phyloP scores from a whole-genome alignment of 1,284 basidiomycete genomes.

The Melampsora larici-populina region DNA sequence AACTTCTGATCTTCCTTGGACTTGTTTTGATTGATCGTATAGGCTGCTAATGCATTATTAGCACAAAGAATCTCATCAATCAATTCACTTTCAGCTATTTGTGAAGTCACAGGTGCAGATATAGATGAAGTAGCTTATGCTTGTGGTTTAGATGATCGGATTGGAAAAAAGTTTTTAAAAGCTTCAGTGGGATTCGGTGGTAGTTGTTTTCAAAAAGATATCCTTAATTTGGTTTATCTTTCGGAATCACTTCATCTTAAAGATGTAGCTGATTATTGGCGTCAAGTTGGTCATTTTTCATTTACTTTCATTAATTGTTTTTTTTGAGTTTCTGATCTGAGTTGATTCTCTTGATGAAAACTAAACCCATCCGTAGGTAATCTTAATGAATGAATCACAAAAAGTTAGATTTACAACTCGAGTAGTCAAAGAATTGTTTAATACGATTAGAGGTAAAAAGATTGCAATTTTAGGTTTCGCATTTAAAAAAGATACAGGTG shows the following conservation, averaged over 20 bases:
- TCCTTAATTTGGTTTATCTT: conserved; percentile 96
- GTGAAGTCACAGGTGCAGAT: conserved; percentile 98
- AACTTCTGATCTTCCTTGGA: background rate
- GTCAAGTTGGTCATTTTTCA: conserved; percentile 49
- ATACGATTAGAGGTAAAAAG: conserved; percentile 79
- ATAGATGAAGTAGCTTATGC: conserved; percentile 96
- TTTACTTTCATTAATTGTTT: background rate
- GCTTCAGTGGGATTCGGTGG: conserved; percentile 96
- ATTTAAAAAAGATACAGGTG: conserved; percentile 45
- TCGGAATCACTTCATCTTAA: conserved; percentile 89
- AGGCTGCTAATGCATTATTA: conserved; percentile 95
- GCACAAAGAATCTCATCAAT: conserved; percentile 92
- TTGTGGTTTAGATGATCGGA: conserved; percentile 84
- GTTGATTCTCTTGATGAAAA: background rate
- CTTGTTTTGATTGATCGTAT: background rate
- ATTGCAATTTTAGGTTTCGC: conserved; percentile 89
- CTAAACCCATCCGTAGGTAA: too few species aligned
- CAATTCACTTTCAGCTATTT: conserved; percentile 97
- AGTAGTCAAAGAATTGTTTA: conserved; percentile 70
- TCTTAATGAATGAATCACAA: conserved; percentile 95
- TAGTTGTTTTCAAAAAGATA: conserved; percentile 99
- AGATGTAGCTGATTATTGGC: conserved; percentile 97
- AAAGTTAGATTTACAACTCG: conserved; percentile 58
- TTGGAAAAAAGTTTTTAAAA: conserved; percentile 93
- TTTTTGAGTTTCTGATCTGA: background rate